phyloP scores from a whole-genome alignment of 1,284 basidiomycete genomes.

The Megacollybia platyphylla region DNA sequence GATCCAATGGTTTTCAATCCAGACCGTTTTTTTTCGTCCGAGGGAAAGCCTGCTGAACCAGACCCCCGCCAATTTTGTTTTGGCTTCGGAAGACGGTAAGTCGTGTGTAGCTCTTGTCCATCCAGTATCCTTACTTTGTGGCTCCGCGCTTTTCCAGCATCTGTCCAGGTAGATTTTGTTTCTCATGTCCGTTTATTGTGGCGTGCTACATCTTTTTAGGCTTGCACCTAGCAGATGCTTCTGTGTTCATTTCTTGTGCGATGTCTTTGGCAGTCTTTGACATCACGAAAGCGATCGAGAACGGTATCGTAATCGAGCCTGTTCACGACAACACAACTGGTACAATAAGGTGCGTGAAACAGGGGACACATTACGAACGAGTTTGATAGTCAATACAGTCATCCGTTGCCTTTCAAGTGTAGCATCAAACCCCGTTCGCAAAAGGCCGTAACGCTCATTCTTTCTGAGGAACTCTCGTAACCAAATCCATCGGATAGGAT shows the following conservation, averaged over 20 bases:
- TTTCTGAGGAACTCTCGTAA: conserved; percentile 22
- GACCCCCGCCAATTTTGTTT: conserved; percentile 35
- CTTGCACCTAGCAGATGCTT: conserved; percentile 41
- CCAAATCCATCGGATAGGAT: neutral
- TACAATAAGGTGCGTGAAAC: conserved; percentile 36
- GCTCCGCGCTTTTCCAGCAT: conserved; percentile 18
- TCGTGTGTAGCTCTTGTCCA: conserved; percentile 5
- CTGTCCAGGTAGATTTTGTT: conserved; percentile 33
- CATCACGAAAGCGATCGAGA: conserved; percentile 28
- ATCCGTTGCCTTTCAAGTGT: conserved; percentile 50
- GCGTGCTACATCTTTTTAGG: conserved; percentile 17
- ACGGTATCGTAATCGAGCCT: conserved; percentile 32
- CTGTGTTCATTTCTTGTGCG: conserved; percentile 39
- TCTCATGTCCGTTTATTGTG: conserved; percentile 2
- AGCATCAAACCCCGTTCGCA: conserved; percentile 44
- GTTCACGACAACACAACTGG: conserved; percentile 39
- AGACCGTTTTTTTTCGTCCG: conserved; percentile 29
- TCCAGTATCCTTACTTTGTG: conserved; percentile 1
- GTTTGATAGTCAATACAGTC: conserved; percentile 19
- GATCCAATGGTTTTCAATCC: conserved; percentile 32
- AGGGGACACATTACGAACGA: conserved; percentile 1
- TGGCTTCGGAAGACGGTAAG: conserved; percentile 41
- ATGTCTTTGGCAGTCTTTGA: conserved; percentile 44
- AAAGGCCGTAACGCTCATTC: conserved; percentile 36
- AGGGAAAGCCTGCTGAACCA: conserved; percentile 25